Percentiles rank a stretch among this genome's conserved stretches.
phyloP scores from a whole-genome alignment of 768 basidiomycete genomes.

The Pisolithus orientalis region DNA sequence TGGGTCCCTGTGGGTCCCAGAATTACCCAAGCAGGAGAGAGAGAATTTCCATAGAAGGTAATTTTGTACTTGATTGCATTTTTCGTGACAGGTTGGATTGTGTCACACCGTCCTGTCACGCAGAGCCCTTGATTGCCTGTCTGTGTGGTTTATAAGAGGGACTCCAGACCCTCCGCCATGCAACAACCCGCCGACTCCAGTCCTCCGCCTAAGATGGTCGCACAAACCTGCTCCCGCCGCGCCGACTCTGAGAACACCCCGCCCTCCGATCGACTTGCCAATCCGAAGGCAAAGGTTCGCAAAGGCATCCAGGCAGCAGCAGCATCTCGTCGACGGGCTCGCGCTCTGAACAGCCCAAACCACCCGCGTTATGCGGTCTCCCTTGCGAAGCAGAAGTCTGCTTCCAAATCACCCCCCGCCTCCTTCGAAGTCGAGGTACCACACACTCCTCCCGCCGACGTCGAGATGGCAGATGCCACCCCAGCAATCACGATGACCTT shows the following conservation, averaged over 20 bases:
- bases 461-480: slow-evolving; percentile 1
- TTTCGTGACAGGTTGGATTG: slow-evolving; percentile 21
- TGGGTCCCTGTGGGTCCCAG: slow-evolving; percentile 25
- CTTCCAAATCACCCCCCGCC: slow-evolving; percentile 6
- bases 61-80: slow-evolving; percentile 24
- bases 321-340: slow-evolving; percentile 36
- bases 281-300: slow-evolving; percentile 13
- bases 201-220: slow-evolving; percentile 21
- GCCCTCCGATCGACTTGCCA: slow-evolving; percentile 9
- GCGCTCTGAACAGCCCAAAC: slow-evolving; percentile 21
- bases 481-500: slow-evolving; percentile 6
- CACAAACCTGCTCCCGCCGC: slow-evolving; percentile 17
- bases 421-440: slow-evolving; percentile 26
- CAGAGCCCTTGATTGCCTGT: slow-evolving; percentile 4
- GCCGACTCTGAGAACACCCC: slow-evolving; percentile 30
- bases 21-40: slow-evolving; percentile 20
- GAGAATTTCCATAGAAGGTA: slow-evolving; percentile 12
- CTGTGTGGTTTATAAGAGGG: slow-evolving; percentile 18
- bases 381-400: slow-evolving; percentile 33
- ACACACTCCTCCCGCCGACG: slow-evolving; percentile 7
- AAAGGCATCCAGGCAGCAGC: slow-evolving; percentile 26
- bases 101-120: slow-evolving; percentile 18
- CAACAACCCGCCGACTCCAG: slow-evolving; percentile 1
- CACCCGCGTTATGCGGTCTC: slow-evolving; percentile 30
- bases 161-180: slow-evolving; percentile 3